Base-by-base conservation (phyloP, 2,329 filamentous ascomycete species). In the Penicillium occitanis region DNA sequence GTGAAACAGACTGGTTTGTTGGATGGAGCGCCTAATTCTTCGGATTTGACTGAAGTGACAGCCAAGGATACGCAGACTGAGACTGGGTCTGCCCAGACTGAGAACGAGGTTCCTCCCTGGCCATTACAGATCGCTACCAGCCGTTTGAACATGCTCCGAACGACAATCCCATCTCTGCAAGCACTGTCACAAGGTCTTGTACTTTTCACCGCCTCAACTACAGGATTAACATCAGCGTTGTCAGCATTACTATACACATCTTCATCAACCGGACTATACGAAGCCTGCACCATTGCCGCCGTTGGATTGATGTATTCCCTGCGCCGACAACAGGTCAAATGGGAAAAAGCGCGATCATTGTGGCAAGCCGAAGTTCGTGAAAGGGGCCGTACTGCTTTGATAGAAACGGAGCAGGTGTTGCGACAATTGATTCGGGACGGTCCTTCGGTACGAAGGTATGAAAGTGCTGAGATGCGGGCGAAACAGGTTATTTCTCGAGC, bases 121-220 rank as follows among this genome's bases (percentile, higher is more conserved):
- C 91, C 90, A 1, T 85, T 86, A 2, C 87, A 92, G 66, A 94
- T 97, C 67, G 82, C 90, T 14, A 84, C 86, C 30, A 88, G 89
- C 7, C 87, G 93, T n/a, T 81, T 84, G 42, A 87, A 88, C 69
- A 84, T 93, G 2, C 83, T 88, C 50, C 79, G 83, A n/a, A 84
- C 87, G 67, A 91, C 89, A 0, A 84, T 93, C 1, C 89, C 90
- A 1, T 86, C 88, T 1, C 81, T 93, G 3, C 90, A 92, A 73
- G 87, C 90, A 1, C 81, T 92, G 0, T 90, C 90, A 0, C 90
- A 93, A 76, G 87, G 84, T 65, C 85, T 93, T 1, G 88, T 97
- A 4, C 75, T 96, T 4, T 88, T 93, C 72, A 91, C 91, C 0
- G 79, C 92, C 0, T 90, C 88, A 62, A 92, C 91, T 0, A 90